Evolutionary conservation across 495 filamentous ascomycete species (phyloP).

Genomic region (Saxispiralis lemnorum): DNA sequence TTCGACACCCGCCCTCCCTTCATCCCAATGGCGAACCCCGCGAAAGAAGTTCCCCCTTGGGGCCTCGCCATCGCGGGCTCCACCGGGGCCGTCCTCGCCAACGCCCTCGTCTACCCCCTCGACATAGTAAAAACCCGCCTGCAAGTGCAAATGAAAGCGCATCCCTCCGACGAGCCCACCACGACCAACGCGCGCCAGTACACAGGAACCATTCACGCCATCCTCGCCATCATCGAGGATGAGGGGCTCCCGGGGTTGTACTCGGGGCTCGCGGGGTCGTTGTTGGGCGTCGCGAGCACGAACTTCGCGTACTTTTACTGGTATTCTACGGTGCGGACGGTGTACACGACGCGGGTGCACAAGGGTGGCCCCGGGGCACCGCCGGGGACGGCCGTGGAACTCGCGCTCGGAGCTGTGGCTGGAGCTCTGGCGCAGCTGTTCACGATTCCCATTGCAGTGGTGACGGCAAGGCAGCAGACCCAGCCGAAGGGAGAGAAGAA

Average conservation of each 20-base stretch:
- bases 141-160: constrained; percentile 80
- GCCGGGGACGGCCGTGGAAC: constrained; percentile 70
- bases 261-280: constrained; percentile 65
- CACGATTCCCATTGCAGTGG: constrained; percentile 87
- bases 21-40: constrained; percentile 61
- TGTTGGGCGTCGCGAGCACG: constrained; percentile 85
- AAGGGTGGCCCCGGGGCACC: constrained; percentile 36
- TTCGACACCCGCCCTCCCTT: too few relatives aligned
- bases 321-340: constrained; percentile 74
- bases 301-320: constrained; percentile 99
- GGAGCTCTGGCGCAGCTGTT: constrained; percentile 88
- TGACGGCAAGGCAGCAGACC: constrained; percentile 93
- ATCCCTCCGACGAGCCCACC: constrained; percentile 25
- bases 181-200: constrained; percentile 45
- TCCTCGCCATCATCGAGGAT: constrained; percentile 64
- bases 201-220: constrained; percentile 67
- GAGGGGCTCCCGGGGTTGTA: constrained; percentile 77
- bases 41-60: constrained; percentile 85
- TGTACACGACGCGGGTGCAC: constrained; percentile 53
- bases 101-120: constrained; percentile 88
- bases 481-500: constrained; percentile 68
- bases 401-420: constrained; percentile 71
- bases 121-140: constrained; percentile 96
- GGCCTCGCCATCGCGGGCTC: constrained; percentile 82
- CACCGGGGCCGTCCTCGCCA: constrained; percentile 83